A percentile compares a stretch with the other conserved stretches of the same genome.
These are phyloP conservation scores for Talaromyces sp. DNA, from an alignment of 2,329 filamentous ascomycete species.

Conservation along the genomic window DNA sequence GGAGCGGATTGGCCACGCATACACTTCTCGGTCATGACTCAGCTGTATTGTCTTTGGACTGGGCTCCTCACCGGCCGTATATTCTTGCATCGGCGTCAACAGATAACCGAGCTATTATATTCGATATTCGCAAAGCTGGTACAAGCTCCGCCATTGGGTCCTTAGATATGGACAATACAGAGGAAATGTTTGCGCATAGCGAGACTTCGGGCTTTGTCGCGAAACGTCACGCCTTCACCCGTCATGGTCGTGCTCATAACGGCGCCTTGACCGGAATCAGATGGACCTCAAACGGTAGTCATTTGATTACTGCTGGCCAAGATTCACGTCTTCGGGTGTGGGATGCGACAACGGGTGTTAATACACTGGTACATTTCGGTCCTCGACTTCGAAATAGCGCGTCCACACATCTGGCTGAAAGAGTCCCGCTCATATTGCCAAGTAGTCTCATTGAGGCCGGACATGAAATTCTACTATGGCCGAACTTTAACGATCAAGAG, in stretches of 20 bases:
- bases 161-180: constrained; percentile 78
- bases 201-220: constrained; percentile 29
- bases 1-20: constrained; percentile 73
- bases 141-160: constrained; percentile 68
- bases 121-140: constrained; percentile 75
- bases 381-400: constrained; percentile 70
- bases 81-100: constrained; percentile 79
- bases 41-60: constrained; percentile 66
- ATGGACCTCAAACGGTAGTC: constrained; percentile 77
- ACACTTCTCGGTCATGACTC: constrained; percentile 66
- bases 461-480: constrained; percentile 71
- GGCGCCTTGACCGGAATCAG: constrained; percentile 79
- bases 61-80: constrained; percentile 79
- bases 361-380: constrained; percentile 85
- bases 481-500: constrained; percentile 69
- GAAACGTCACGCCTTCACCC: constrained; percentile 43
- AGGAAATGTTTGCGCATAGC: constrained; percentile 56
- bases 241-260: constrained; percentile 63
- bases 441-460: constrained; percentile 54
- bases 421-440: constrained; percentile 63
- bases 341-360: constrained; percentile 75
- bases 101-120: constrained; percentile 79
- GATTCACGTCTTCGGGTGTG: constrained; percentile 84
- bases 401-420: constrained; percentile 56
- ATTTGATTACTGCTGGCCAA: constrained; percentile 76